Base-by-base conservation (phyloP, 1,284 basidiomycete genomes). In the Cryptococcus sp. region DNA sequence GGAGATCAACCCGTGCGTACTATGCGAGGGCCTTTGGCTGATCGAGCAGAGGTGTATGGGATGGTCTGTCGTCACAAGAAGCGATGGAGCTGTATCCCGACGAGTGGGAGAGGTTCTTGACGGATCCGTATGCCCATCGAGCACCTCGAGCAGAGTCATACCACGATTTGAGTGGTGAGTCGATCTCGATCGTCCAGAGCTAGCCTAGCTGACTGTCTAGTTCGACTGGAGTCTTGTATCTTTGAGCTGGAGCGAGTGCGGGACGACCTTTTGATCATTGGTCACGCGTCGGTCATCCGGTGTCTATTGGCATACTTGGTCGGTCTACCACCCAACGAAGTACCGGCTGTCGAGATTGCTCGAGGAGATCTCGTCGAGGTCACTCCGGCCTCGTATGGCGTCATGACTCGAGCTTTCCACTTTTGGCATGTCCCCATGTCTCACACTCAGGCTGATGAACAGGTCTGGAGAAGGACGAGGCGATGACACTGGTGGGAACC, bases 221-320 rank as follows among this genome's bases (percentile, higher is more conserved):
- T 86, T 25, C 83, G 85, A 32, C 75, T 92, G 21, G 88, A 91
- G 65, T 86, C 86, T 0, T 81, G 86, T 50, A 82, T 92, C 50
- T 81, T 91, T 59, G 88, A 91, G 68, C 75, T 91, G 25, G 87
- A 90, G 69, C 77, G 86, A 31, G 83, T 85, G 58, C 80, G 83
- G 60, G 82, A 86, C 59, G 88, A 90, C 68, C 75, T 86, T 14
- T 73, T 85, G 43, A 85, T 86, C 65, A 83, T 86, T 51, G 86
- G 85, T 0, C 88, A 91, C 67, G 91, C 92, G 5, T 94, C 89
- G n/a, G 95, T 98, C 65, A 93, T 98, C 63, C 84, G 95, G 23
- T 99, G 94, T 74, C 78, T 99, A 33, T 78, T 92, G 25, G 83
- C 88, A 0, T 92, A 91, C 70, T 82, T 92, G 53, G 91, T 95